phyloP scores from a whole-genome alignment of 2,329 filamentous ascomycete genomes.

The Cladophialophora carrionii region DNA sequence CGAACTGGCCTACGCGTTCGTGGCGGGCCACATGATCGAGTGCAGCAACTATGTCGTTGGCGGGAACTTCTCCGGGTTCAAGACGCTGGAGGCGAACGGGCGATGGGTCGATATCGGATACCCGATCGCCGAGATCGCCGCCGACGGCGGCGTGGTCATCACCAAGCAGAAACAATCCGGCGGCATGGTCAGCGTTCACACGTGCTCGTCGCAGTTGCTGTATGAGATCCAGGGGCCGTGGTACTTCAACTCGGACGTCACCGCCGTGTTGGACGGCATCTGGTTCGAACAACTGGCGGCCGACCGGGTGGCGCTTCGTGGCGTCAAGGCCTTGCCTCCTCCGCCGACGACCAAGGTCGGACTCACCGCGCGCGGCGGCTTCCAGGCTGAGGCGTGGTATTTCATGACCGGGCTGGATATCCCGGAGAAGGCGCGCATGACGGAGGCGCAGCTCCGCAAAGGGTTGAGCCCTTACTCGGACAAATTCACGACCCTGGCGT shows the following conservation, averaged over 20 bases:
- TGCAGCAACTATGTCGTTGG: slow-evolving; percentile 51
- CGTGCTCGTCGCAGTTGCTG: slow-evolving; percentile 57
- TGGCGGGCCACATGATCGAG: slow-evolving; percentile 48
- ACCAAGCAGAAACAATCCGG: slow-evolving; percentile 50
- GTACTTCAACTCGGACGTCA: slow-evolving; percentile 63
- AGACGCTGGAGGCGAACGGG: slow-evolving; percentile 43
- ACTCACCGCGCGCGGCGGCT: slow-evolving; percentile 52
- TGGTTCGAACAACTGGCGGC: slow-evolving; percentile 56
- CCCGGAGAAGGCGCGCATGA: slow-evolving; percentile 52
- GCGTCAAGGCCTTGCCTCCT: slow-evolving; percentile 50
- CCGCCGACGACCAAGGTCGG: slow-evolving; percentile 58
- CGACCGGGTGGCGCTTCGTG: slow-evolving; percentile 55
- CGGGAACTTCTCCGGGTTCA: slow-evolving; percentile 53
- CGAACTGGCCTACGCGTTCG: slow-evolving; percentile 47
- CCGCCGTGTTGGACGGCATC: slow-evolving; percentile 55
- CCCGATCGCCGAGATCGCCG: slow-evolving; percentile 52
- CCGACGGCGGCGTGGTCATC: slow-evolving; percentile 48
- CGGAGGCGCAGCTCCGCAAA: slow-evolving; percentile 51
- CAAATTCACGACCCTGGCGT: slow-evolving; percentile 42
- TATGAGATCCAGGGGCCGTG: slow-evolving; percentile 61
- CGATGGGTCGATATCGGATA: slow-evolving; percentile 53
- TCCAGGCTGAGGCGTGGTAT: slow-evolving; percentile 53
- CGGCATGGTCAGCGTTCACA: slow-evolving; percentile 54
- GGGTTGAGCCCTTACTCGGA: slow-evolving; percentile 43
- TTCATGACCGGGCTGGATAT: slow-evolving; percentile 53